Conservation (phyloP, 805 yeast species). For the Myxozyma kluyveri region DNA sequence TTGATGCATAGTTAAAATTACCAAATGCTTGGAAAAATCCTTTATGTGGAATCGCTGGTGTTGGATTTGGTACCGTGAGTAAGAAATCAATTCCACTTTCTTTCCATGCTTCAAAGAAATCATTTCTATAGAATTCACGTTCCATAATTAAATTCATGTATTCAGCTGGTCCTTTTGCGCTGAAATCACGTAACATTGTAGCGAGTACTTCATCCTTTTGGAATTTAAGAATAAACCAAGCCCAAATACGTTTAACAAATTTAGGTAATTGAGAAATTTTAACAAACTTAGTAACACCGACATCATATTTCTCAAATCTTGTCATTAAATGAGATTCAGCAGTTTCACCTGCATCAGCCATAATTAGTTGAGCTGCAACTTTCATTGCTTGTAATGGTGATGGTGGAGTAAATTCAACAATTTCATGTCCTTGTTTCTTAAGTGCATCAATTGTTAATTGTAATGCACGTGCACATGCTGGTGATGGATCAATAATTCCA, state of each 20-base stretch:
- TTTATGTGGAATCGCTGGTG: constrained; percentile 45
- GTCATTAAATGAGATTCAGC: constrained; percentile 28
- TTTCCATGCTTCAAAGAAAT: constrained; percentile 40
- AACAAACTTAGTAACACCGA: constrained; percentile 39
- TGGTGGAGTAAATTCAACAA: constrained; percentile 48
- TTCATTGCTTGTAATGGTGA: constrained; percentile 58
- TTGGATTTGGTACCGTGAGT: constrained; percentile 44
- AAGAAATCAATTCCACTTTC: constrained; percentile 41
- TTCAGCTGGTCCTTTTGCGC: constrained; percentile 39
- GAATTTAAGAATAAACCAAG: constrained; percentile 38
- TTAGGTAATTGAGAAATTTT: constrained; percentile 39
- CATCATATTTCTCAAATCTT: constrained; percentile 40
- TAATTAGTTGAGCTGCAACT: constrained; percentile 47
- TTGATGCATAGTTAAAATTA: constrained; percentile 53
- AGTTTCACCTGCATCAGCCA: constrained; percentile 39
- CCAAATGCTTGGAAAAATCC: constrained; percentile 40
- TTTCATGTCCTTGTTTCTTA: constrained; percentile 47
- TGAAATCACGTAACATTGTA: constrained; percentile 40
- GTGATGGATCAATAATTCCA: constrained; percentile 51
- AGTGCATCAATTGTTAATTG: constrained; percentile 43
- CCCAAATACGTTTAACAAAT: constrained; percentile 38
- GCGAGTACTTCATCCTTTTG: constrained; percentile 42
- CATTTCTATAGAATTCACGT: constrained; percentile 40
- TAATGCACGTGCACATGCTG: constrained; percentile 47
- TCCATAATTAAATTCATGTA: constrained; percentile 40